These are phyloP conservation scores for Cryptococcus jaspeensis DNA, from an alignment of 1,284 basidiomycete species.

Conservation along the genomic window DNA sequence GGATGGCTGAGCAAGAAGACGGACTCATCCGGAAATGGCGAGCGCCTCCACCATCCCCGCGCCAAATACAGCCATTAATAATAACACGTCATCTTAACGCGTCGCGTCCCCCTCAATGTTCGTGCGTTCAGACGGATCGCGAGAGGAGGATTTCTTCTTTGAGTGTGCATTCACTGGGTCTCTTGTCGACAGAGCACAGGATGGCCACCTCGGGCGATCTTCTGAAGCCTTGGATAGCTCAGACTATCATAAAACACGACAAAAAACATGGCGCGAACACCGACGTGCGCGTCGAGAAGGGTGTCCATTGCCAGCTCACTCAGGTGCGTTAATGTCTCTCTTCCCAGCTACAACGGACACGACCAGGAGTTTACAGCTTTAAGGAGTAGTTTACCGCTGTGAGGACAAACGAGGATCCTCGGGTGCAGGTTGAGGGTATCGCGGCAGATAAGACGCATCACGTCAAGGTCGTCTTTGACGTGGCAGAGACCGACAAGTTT, in stretches of 20 bases:
- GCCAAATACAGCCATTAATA: neutral
- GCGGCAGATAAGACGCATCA: slow-evolving; percentile 31
- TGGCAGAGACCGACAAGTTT: slow-evolving; percentile 24
- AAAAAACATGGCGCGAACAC: slow-evolving; percentile 31
- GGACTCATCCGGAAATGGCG: neutral
- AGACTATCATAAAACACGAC: slow-evolving; percentile 28
- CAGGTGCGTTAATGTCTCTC: slow-evolving; percentile 17
- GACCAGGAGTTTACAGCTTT: too few species aligned
- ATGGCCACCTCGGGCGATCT: slow-evolving; percentile 18
- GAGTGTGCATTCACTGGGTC: too few species aligned
- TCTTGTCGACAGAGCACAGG: neutral
- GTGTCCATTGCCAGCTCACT: slow-evolving; percentile 25
- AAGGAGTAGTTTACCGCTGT: slow-evolving; percentile 2
- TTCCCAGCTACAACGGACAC: neutral
- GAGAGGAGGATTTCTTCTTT: too few species aligned
- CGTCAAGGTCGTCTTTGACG: slow-evolving; percentile 28
- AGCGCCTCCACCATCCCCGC: slow-evolving; percentile 1
- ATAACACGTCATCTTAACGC: slow-evolving; percentile 1
- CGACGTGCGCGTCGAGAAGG: slow-evolving; percentile 4
- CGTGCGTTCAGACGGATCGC: neutral
- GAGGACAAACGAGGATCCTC: neutral
- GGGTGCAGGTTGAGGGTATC: slow-evolving; percentile 14
- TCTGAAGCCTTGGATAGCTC: slow-evolving; percentile 28
- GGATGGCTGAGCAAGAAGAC: slow-evolving; percentile 6
- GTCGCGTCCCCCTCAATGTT: neutral